phyloP scores from a whole-genome alignment of 2,329 filamentous ascomycete species.

The Daldinia sp. region DNA sequence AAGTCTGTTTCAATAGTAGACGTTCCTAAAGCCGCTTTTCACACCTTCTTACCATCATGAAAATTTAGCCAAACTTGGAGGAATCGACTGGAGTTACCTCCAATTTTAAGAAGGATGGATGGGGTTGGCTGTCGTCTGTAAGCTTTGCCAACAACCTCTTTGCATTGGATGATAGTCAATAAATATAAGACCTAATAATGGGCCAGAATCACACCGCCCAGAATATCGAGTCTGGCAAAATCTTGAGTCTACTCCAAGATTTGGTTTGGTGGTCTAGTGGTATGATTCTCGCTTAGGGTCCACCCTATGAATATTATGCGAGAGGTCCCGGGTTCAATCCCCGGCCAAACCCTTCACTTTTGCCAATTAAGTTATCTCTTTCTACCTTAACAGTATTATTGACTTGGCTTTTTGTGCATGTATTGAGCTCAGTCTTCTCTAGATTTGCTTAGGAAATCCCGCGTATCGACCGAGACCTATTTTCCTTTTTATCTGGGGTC shows the following conservation, averaged over 20 bases:
- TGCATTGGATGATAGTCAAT: background rate
- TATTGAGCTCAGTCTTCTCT: no score
- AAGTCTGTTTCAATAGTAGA: no score
- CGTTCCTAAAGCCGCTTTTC: no score
- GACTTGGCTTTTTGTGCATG: background rate
- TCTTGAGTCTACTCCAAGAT: background rate
- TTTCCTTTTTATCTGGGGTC: background rate
- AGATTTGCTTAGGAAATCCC: no score
- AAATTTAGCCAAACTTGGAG: no score
- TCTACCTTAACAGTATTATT: background rate
- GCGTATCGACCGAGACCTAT: no score
- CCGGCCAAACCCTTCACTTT: conserved; percentile 33
- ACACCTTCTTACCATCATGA: no score
- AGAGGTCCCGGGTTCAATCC: conserved; percentile 42
- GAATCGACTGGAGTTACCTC: no score
- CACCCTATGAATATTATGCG: conserved; percentile 28
- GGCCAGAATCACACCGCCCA: background rate
- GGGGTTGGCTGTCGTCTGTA: background rate
- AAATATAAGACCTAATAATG: conserved; percentile 2
- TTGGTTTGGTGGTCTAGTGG: conserved; percentile 39
- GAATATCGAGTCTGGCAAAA: background rate
- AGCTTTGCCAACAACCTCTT: background rate
- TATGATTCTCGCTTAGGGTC: conserved; percentile 42
- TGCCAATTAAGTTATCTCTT: background rate
- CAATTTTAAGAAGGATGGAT: no score